Evolutionary conservation across 352 stramenopile species (phyloP).

Genomic region (Phytopythium boreale): DNA sequence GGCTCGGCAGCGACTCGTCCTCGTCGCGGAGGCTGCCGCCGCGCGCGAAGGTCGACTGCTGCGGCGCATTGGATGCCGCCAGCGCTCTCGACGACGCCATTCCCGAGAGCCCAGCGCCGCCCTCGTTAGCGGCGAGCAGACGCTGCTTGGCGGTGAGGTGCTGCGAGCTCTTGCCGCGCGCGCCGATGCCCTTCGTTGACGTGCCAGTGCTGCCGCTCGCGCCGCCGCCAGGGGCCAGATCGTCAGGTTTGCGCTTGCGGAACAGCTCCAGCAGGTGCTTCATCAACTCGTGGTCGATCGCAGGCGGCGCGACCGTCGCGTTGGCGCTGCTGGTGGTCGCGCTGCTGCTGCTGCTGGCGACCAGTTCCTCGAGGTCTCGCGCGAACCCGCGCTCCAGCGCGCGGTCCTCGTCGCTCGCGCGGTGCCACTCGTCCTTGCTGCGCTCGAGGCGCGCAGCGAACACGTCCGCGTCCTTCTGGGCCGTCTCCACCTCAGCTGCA

Average conservation of each 20-base stretch:
- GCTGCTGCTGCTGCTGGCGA: conserved; percentile 19
- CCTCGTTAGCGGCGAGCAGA: conserved; percentile 37
- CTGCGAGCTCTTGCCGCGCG: conserved; percentile 24
- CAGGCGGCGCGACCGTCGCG: conserved; percentile 22
- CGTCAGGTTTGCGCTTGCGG: conserved; percentile 62
- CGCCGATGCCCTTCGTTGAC: neutral
- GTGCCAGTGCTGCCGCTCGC: conserved; percentile 4
- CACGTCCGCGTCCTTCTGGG: conserved; percentile 41
- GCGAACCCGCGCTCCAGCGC: conserved; percentile 54
- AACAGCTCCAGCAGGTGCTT: conserved; percentile 77
- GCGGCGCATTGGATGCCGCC: conserved; percentile 19
- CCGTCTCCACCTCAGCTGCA: neutral
- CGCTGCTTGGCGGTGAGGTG: conserved; percentile 43
- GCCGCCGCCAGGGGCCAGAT: conserved; percentile 22
- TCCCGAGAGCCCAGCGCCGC: neutral
- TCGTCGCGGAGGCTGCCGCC: conserved; percentile 21
- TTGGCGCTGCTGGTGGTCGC: conserved; percentile 19
- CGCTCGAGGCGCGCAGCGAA: conserved; percentile 50
- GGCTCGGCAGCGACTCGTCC: conserved; percentile 29
- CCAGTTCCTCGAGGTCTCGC: conserved; percentile 73
- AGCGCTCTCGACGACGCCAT: conserved; percentile 32
- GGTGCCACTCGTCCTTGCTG: conserved; percentile 64
- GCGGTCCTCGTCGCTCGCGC: conserved; percentile 69
- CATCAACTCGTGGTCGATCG: conserved; percentile 73
- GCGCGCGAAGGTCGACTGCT: conserved; percentile 28